Conservation (phyloP, 2,329 filamentous ascomycete genomes). For the Sporothrix pseudoabietina region DNA sequence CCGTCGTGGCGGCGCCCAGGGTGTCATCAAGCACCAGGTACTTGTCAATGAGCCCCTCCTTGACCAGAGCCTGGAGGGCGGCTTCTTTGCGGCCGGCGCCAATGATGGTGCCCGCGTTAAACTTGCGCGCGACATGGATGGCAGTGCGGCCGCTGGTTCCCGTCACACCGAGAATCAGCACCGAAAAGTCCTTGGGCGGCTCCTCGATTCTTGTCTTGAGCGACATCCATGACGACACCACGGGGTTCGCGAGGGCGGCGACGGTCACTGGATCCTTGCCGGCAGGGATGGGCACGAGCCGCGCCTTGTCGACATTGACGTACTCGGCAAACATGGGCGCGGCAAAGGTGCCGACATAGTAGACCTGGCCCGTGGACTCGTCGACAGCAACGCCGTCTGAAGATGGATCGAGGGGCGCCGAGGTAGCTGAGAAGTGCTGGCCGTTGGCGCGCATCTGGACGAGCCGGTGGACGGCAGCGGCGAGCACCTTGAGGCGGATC, state of each 20-base stretch:
- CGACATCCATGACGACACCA: conserved; percentile 61
- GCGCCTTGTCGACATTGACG: conserved; percentile 50
- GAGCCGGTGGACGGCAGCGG: conserved; percentile 55
- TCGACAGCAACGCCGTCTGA: conserved; percentile 56
- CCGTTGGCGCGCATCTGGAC: conserved; percentile 57
- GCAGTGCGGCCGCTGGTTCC: conserved; percentile 69
- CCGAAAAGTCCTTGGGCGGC: conserved; percentile 49
- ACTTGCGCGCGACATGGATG: conserved; percentile 49
- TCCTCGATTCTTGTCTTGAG: conserved; percentile 48
- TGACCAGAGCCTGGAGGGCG: conserved; percentile 41
- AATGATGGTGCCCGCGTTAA: conserved; percentile 55
- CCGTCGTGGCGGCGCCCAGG: conserved; percentile 50
- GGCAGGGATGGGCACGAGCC: conserved; percentile 48
- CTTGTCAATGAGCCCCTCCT: conserved; percentile 48
- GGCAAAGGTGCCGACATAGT: conserved; percentile 52
- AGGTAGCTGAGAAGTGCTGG: conserved; percentile 54
- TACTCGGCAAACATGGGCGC: conserved; percentile 48
- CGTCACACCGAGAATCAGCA: conserved; percentile 85
- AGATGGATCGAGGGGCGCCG: conserved; percentile 55
- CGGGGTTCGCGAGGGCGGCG: conserved; percentile 59
- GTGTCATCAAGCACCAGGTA: conserved; percentile 47
- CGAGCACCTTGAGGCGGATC: conserved; percentile 55
- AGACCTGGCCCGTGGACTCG: conserved; percentile 48
- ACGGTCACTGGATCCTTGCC: conserved; percentile 52
- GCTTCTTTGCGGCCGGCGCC: conserved; percentile 54